A percentile compares a stretch with the other conserved stretches of the same genome.
phyloP scores from a whole-genome alignment of 2,329 filamentous ascomycete species.

The Colletotrichum kahawae region DNA sequence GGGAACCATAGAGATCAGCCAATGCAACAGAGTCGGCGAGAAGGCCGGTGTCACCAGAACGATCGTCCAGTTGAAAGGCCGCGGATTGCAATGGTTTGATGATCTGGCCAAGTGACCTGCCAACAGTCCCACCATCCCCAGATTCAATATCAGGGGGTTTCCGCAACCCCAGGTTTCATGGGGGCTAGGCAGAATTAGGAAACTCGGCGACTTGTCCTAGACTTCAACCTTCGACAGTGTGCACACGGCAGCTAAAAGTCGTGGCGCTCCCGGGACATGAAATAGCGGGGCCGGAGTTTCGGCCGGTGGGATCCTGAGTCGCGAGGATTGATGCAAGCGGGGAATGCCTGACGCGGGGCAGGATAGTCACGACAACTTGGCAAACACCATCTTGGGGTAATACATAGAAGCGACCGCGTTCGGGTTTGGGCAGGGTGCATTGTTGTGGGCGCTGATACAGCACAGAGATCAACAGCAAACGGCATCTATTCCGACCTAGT shows the following conservation, averaged over 20 bases:
- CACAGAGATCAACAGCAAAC: neutral
- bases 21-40: neutral
- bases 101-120: neutral
- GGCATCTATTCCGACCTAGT: neutral
- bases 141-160: neutral
- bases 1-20: neutral
- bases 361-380: neutral
- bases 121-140: neutral
- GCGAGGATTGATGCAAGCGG: neutral
- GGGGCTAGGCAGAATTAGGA: neutral
- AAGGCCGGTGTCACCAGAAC: neutral
- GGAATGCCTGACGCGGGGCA: neutral
- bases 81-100: neutral
- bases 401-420: neutral
- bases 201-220: slow-evolving; percentile 10
- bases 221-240: neutral
- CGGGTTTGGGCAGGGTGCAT: neutral
- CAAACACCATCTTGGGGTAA: neutral
- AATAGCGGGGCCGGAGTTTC: slow-evolving; percentile 7
- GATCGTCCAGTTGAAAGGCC: neutral
- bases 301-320: neutral
- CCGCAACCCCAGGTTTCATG: neutral
- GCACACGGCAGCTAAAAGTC: neutral
- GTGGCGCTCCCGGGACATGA: neutral
- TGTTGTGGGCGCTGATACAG: neutral